These are phyloP conservation scores for Podila clonocystis DNA, from an alignment of 192 early-diverging fungal species.

Conservation along the genomic window DNA sequence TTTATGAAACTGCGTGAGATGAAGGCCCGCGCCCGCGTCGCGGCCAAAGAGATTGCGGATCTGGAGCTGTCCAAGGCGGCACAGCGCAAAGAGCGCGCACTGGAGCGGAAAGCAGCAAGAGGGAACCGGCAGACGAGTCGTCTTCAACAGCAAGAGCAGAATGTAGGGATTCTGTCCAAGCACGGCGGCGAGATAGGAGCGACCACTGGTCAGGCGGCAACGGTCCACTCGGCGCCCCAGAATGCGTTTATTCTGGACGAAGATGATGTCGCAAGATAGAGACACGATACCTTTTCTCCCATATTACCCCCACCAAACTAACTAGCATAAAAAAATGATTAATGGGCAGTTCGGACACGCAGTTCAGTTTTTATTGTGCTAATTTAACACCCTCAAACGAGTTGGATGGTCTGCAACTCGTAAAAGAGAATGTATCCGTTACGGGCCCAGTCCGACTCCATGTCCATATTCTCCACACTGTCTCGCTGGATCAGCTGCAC, in stretches of 20 bases:
- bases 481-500: constrained; percentile 37
- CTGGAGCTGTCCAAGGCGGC: constrained; percentile 3
- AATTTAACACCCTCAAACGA: neutral
- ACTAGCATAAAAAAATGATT: too few species aligned
- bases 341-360: too few species aligned
- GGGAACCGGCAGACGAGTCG: neutral
- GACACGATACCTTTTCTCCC: neutral
- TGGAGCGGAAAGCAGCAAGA: neutral
- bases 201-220: neutral
- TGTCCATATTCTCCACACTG: constrained; percentile 35
- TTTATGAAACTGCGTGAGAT: constrained; percentile 68
- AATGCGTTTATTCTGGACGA: constrained; percentile 28
- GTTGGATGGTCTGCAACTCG: constrained; percentile 58
- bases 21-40: constrained; percentile 20
- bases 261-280: constrained; percentile 10
- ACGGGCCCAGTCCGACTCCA: constrained; percentile 47
- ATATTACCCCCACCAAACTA: neutral
- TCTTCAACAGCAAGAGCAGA: constrained; percentile 3
- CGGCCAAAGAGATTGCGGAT: constrained; percentile 37
- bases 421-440: constrained; percentile 77
- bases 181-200: neutral
- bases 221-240: neutral
- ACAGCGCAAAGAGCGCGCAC: neutral
- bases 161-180: neutral
- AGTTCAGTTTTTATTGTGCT: neutral